Percentiles rank a stretch among this genome's conserved stretches.
These are phyloP conservation scores for Nakazawaea wyomingensis DNA, from an alignment of 805 yeast genomes.

Conservation along the genomic window DNA sequence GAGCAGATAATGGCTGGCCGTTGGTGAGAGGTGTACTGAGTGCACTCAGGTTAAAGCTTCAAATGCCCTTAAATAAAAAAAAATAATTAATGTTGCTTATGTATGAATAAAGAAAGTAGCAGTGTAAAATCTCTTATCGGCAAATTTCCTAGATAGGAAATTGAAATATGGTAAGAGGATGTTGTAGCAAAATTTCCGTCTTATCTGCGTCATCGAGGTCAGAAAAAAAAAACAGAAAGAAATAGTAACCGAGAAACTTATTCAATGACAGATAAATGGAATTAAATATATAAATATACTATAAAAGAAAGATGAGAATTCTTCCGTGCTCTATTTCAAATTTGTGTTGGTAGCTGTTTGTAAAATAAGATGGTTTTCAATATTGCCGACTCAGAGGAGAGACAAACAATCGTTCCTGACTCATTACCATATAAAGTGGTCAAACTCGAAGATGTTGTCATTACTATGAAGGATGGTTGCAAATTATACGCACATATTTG, in stretches of 20 bases:
- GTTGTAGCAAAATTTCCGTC: not conserved
- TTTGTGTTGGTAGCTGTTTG: too few species aligned
- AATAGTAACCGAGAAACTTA: not conserved
- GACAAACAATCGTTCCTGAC: slow-evolving; percentile 19
- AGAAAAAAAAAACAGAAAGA: not conserved
- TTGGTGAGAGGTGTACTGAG: slow-evolving; percentile 50
- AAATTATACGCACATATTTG: slow-evolving; percentile 36
- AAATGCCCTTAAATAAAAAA: not conserved
- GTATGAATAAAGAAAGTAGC: too few species aligned
- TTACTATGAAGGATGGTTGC: slow-evolving; percentile 35
- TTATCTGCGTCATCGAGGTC: not conserved
- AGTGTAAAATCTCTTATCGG: not conserved
- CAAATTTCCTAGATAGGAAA: slow-evolving; percentile 1
- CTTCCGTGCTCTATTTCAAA: too few species aligned
- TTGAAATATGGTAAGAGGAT: not conserved
- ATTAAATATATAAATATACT: too few species aligned
- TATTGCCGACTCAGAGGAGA: slow-evolving; percentile 30
- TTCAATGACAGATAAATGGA: not conserved
- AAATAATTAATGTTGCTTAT: too few species aligned
- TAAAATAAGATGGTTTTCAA: slow-evolving; percentile 46
- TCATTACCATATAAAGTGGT: slow-evolving; percentile 25
- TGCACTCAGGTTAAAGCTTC: slow-evolving; percentile 21
- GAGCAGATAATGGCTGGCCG: slow-evolving; percentile 77
- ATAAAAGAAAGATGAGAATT: too few species aligned
- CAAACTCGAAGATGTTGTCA: slow-evolving; percentile 31